Base-by-base conservation (phyloP, 208 protist genomes). In the Leishmania amazonensis region DNA sequence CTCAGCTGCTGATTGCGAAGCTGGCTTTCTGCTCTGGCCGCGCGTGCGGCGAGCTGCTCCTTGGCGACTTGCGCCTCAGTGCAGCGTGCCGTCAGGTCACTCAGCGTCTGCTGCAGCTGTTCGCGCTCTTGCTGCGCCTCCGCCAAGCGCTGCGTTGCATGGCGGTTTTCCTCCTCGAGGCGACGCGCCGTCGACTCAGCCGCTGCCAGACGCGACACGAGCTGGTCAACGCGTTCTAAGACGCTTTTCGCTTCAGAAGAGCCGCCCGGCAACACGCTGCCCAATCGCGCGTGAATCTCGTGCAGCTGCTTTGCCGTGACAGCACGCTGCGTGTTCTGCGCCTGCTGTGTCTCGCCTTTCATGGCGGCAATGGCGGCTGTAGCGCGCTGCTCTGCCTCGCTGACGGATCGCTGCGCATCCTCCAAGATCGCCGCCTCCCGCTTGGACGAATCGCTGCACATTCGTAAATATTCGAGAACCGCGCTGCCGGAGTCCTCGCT, bases 121-220 rank as follows among this genome's bases (percentile, higher is more conserved):
- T 85, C 80, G 4, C 79, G 76, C 67, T 87, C 84, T 58, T 79
- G 74, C 77, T 84, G 80, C 67, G 64, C 73, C 8, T 84, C 84
- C 11, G 57, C 28, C 17, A 79, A 72, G 15, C 53, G 71, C 3
- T 68, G 79, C 21, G 62, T 3, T 24, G 75, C 74, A 17, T 74
- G 83, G 31, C 73, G 78, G 35, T 38, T 57, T 3, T 81, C 78
- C 35, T 85, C 83, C 45, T 81, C 73, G 31, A 53, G 21, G 19
- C 57, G 72, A 1, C 73, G 72, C 53, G 78, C 35, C 1, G 72
- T 67, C 5, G 83, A 73, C 74, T 85, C 83, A 9, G 83, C 83
- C 2, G 64, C 53, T 7, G 78, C 54, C 3, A 85, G 42, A 0
- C 74, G 83, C 4, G 51, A 62, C 28, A 79, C 42, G 15, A 85